Percentiles rank a stretch among this genome's conserved stretches.
phyloP scores from a whole-genome alignment of 129 eudicot species.

The Lonicera japonica region DNA sequence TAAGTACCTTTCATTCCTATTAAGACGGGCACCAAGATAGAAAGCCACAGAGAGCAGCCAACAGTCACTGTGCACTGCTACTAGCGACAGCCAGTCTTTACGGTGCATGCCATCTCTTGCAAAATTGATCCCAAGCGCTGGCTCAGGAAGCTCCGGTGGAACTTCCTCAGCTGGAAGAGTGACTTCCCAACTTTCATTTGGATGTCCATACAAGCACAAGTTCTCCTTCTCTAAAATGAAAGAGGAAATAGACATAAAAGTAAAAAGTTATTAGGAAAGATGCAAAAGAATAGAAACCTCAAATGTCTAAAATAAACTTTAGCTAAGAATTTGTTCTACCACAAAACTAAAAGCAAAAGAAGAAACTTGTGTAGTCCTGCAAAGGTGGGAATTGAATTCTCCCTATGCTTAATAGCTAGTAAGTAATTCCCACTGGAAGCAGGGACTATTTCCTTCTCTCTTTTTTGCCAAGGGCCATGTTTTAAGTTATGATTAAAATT shows the following conservation, averaged over 20 bases:
- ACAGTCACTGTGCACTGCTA: conserved; percentile 95
- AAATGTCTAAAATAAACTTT: too few species aligned
- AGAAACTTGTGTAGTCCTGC: neutral
- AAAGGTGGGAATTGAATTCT: too few species aligned
- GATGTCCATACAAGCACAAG: conserved; percentile 91
- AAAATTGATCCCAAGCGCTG: conserved; percentile 97
- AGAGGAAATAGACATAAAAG: neutral
- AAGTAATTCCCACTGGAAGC: too few species aligned
- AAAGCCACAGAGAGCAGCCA: conserved; percentile 98
- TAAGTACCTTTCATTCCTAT: conserved; percentile 73
- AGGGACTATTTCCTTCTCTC: too few species aligned
- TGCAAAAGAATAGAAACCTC: too few species aligned
- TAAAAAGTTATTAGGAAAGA: neutral
- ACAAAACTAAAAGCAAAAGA: conserved; percentile 5
- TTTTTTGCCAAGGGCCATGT: too few species aligned
- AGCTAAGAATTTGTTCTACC: too few species aligned
- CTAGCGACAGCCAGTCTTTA: conserved; percentile 93
- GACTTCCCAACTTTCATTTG: conserved; percentile 96
- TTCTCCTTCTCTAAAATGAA: conserved; percentile 75
- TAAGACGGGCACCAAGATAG: conserved; percentile 87
- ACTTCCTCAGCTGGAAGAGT: conserved; percentile 97
- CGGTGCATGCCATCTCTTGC: conserved; percentile 97
- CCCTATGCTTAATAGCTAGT: too few species aligned
- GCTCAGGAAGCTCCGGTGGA: conserved; percentile 99
- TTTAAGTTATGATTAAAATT: too few species aligned